Conservation (phyloP, 768 basidiomycete genomes). For the Lentinula sp. region DNA sequence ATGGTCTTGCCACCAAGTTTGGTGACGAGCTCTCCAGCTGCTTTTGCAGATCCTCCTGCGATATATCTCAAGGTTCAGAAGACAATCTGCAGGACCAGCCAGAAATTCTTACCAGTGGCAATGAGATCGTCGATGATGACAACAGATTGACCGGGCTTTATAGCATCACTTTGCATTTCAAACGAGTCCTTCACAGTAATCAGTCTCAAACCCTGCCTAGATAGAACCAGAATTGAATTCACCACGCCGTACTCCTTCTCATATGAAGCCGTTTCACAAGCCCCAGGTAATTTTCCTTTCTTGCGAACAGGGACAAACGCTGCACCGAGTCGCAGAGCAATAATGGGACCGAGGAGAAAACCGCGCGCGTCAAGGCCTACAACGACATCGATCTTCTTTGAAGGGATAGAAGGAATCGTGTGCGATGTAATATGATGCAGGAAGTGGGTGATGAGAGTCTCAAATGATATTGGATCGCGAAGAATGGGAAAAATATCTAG, state of each 20-base stretch:
- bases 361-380: slow-evolving; percentile 96
- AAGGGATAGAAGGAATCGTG: slow-evolving; percentile 54
- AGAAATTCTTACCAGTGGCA: slow-evolving; percentile 69
- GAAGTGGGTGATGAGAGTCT: slow-evolving; percentile 86
- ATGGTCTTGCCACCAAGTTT: slow-evolving; percentile 80
- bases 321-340: slow-evolving; percentile 86
- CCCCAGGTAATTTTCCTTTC: slow-evolving; percentile 89
- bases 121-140: slow-evolving; percentile 93
- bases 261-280: slow-evolving; percentile 67
- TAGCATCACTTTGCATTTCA: slow-evolving; percentile 88
- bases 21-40: slow-evolving; percentile 83
- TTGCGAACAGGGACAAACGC: slow-evolving; percentile 97
- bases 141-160: slow-evolving; percentile 77
- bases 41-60: slow-evolving; percentile 86
- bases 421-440: slow-evolving; percentile 78
- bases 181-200: slow-evolving; percentile 74
- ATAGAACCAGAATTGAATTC: slow-evolving; percentile 19
- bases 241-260: slow-evolving; percentile 93
- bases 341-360: slow-evolving; percentile 89
- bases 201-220: neutral
- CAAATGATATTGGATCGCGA: slow-evolving; percentile 78
- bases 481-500: slow-evolving; percentile 95
- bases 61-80: neutral
- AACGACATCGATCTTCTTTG: slow-evolving; percentile 80
- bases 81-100: neutral